Percentiles rank a stretch among this genome's conserved stretches.
phyloP scores from a whole-genome alignment of 2,329 filamentous ascomycete genomes.

The Cercospora sp. region DNA sequence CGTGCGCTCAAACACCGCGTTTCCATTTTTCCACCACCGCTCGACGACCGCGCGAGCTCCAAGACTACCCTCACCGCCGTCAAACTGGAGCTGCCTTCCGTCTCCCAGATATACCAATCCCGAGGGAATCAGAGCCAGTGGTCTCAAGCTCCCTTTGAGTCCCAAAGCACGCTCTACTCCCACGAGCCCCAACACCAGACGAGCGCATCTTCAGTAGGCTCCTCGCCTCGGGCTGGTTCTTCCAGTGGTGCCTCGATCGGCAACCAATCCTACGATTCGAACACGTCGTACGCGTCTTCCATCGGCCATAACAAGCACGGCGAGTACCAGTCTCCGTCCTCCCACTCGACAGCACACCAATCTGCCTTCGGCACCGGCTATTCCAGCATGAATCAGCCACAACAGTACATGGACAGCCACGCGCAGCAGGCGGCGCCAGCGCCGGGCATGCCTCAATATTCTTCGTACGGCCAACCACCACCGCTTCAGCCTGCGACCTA shows the following conservation, averaged over 20 bases:
- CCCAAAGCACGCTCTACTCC: slow-evolving; percentile 60
- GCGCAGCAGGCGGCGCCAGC: slow-evolving; percentile 73
- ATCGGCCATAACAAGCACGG: slow-evolving; percentile 41
- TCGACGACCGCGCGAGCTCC: slow-evolving; percentile 25
- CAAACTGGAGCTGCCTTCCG: slow-evolving; percentile 93
- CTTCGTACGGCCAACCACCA: slow-evolving; percentile 64
- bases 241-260: slow-evolving; percentile 61
- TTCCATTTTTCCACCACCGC: slow-evolving; percentile 8
- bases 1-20: background rate
- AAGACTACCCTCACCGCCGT: slow-evolving; percentile 54
- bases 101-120: slow-evolving; percentile 73
- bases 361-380: slow-evolving; percentile 35
- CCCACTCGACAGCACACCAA: slow-evolving; percentile 54
- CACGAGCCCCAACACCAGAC: slow-evolving; percentile 58
- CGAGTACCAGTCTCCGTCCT: slow-evolving; percentile 72
- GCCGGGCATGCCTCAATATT: slow-evolving; percentile 70
- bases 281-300: slow-evolving; percentile 58
- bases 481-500: slow-evolving; percentile 48
- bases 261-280: slow-evolving; percentile 49
- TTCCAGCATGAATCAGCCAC: slow-evolving; percentile 75
- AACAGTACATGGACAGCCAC: slow-evolving; percentile 72
- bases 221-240: slow-evolving; percentile 74
- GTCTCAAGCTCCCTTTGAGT: slow-evolving; percentile 65
- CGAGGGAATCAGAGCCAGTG: slow-evolving; percentile 72
- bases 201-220: slow-evolving; percentile 67